These are phyloP conservation scores for Eucalyptus cloeziana DNA, from an alignment of 345 rosid genomes.

Conservation along the genomic window DNA sequence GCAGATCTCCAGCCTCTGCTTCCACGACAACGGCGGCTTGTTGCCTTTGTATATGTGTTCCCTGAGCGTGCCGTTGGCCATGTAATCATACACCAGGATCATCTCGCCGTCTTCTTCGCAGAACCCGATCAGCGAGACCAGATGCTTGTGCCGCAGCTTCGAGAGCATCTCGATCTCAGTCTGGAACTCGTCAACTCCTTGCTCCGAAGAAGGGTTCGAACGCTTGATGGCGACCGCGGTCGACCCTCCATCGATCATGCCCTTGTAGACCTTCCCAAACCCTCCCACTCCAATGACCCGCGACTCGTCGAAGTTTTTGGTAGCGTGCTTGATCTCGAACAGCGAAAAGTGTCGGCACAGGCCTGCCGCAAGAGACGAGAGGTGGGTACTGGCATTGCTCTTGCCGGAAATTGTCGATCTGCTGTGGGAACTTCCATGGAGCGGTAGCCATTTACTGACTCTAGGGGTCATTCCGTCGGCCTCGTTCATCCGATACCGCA, in stretches of 20 bases:
- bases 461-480: background rate
- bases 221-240: conserved; percentile 48
- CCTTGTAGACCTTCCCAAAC: conserved; percentile 53
- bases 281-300: conserved; percentile 56
- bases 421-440: conserved; percentile 7
- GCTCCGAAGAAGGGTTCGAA: conserved; percentile 55
- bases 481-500: conserved; percentile 1
- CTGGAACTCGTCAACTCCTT: conserved; percentile 47
- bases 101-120: conserved; percentile 59
- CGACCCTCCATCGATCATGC: conserved; percentile 22
- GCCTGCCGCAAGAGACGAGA: conserved; percentile 36
- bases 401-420: conserved; percentile 22
- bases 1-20: conserved; percentile 50
- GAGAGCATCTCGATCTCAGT: conserved; percentile 70
- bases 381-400: conserved; percentile 10
- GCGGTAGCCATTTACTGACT: conserved; percentile 17
- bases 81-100: conserved; percentile 55
- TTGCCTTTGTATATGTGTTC: conserved; percentile 30
- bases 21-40: conserved; percentile 33
- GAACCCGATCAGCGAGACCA: conserved; percentile 56
- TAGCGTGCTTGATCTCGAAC: conserved; percentile 26
- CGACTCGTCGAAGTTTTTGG: conserved; percentile 37
- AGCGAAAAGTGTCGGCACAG: conserved; percentile 50
- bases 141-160: conserved; percentile 50
- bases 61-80: conserved; percentile 52